Evolutionary conservation across 129 eudicot species (phyloP).

Genomic region (Tagetes patula): DNA sequence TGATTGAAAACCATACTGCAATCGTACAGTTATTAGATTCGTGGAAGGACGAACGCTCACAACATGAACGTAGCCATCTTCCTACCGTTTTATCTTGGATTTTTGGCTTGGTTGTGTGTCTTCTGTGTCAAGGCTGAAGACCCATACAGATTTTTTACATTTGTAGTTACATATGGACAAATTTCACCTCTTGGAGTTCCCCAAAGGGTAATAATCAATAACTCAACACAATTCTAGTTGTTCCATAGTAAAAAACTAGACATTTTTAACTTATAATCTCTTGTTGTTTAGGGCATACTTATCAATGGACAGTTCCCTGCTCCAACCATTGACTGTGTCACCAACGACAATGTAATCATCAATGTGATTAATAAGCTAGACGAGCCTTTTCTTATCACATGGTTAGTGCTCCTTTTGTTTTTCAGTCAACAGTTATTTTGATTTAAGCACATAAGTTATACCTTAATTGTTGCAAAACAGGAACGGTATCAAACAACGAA

Average conservation of each 20-base stretch:
- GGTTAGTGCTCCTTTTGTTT: conserved; percentile 40
- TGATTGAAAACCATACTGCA: conserved; percentile 13
- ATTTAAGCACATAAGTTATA: conserved; percentile 10
- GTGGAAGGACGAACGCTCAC: conserved; percentile 9
- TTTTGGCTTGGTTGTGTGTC: conserved; percentile 48
- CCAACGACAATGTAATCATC: conserved; percentile 75
- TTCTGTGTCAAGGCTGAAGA: conserved; percentile 61
- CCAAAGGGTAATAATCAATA: conserved; percentile 52
- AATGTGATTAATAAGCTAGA: conserved; percentile 67
- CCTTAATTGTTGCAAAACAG: conserved; percentile 32
- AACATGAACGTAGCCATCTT: conserved; percentile 41
- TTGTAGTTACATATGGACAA: conserved; percentile 60
- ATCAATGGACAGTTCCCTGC: conserved; percentile 83
- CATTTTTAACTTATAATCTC: neutral
- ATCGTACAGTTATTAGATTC: conserved; percentile 23
- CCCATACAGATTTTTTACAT: conserved; percentile 57
- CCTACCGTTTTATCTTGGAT: conserved; percentile 46
- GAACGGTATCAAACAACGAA: conserved; percentile 82
- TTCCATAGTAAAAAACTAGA: neutral
- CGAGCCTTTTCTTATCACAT: conserved; percentile 78
- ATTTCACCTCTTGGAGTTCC: conserved; percentile 64
- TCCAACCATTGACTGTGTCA: conserved; percentile 57
- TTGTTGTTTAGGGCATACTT: conserved; percentile 59
- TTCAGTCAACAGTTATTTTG: neutral
- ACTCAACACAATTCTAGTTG: neutral